phyloP scores from a whole-genome alignment of 352 stramenopile species.

The Blastocystis hominis region DNA sequence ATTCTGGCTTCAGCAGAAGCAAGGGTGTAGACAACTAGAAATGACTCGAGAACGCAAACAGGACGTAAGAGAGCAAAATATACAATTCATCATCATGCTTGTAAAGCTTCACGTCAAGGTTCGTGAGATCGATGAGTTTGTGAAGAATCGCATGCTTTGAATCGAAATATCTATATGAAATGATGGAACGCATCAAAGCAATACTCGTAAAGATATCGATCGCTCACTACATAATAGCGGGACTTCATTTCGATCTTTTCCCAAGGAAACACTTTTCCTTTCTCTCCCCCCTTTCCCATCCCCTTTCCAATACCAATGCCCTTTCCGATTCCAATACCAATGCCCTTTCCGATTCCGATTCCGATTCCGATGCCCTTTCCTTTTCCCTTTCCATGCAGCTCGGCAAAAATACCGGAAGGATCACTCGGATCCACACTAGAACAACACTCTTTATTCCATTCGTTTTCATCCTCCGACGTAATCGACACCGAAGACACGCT shows the following conservation, averaged over 20 bases:
- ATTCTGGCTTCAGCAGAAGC: background rate
- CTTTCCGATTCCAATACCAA: no score
- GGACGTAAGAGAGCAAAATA: constrained; percentile 5
- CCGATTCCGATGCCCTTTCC: no score
- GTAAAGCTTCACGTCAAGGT: constrained; percentile 8
- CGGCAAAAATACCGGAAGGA: background rate
- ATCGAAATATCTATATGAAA: constrained; percentile 18
- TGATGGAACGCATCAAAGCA: background rate
- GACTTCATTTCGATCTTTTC: constrained; percentile 3
- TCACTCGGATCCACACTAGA: background rate
- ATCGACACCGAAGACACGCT: background rate
- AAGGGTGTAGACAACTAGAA: constrained; percentile 4
- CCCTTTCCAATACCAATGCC: no score
- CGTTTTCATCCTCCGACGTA: background rate
- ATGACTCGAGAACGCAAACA: background rate
- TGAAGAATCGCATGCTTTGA: background rate
- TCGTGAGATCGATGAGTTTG: constrained; percentile 11
- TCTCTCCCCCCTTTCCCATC: no score
- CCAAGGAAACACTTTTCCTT: background rate
- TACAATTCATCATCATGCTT: background rate
- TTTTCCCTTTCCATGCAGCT: background rate
- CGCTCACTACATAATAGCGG: constrained; percentile 11
- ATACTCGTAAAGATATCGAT: constrained; percentile 38
- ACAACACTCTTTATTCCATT: background rate
- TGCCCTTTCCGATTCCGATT: no score